Conservation (phyloP, 2,329 filamentous ascomycete genomes). For the Cercospora sp. region DNA sequence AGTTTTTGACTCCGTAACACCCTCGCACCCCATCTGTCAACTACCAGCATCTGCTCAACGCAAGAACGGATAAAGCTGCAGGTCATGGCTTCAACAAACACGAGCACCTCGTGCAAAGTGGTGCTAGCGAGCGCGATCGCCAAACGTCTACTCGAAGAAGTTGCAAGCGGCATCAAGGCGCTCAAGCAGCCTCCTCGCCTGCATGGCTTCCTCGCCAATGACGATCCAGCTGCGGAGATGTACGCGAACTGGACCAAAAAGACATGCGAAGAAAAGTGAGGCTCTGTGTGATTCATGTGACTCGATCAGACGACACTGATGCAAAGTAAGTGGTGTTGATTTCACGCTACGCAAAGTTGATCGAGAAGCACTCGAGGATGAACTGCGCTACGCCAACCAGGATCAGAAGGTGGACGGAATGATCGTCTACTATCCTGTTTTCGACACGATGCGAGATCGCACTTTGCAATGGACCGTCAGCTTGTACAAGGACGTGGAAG, state of each 20-base stretch:
- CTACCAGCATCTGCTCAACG: background rate
- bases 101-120: constrained; percentile 73
- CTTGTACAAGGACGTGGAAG: constrained; percentile 91
- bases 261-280: constrained; percentile 94
- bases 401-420: constrained; percentile 79
- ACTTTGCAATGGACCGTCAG: constrained; percentile 95
- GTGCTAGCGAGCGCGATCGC: constrained; percentile 85
- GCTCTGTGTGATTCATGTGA: constrained; percentile 13
- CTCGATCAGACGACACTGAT: constrained; percentile 6
- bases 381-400: constrained; percentile 79
- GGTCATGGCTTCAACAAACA: constrained; percentile 6
- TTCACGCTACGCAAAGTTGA: constrained; percentile 83
- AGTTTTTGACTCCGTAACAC: background rate
- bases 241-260: constrained; percentile 98
- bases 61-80: background rate
- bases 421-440: constrained; percentile 98
- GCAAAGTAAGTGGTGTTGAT: constrained; percentile 66
- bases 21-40: background rate
- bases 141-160: constrained; percentile 75
- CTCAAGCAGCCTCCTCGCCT: constrained; percentile 74
- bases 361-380: constrained; percentile 87
- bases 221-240: constrained; percentile 84
- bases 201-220: constrained; percentile 88
- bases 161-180: constrained; percentile 71
- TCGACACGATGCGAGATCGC: constrained; percentile 84